Percentiles rank a stretch among this genome's conserved stretches.
These are phyloP conservation scores for Solanum peruvianum DNA, from an alignment of 257 asterid genomes.

Conservation along the genomic window DNA sequence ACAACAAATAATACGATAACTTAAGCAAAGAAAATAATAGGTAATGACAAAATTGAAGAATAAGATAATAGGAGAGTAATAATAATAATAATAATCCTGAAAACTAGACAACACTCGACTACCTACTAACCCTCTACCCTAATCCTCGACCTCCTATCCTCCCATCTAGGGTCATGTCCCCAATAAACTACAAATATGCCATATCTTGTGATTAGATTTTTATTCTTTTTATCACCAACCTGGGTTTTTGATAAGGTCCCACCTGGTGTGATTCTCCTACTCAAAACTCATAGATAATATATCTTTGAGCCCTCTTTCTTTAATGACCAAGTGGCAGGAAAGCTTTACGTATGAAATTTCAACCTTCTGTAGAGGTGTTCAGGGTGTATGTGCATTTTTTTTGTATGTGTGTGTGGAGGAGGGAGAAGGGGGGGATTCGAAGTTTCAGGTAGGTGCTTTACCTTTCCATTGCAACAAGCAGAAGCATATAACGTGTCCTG, in stretches of 20 bases:
- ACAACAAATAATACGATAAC: background rate
- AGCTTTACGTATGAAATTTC: background rate
- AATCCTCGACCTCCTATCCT: background rate
- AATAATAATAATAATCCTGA: background rate
- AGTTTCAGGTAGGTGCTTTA: constrained; percentile 11
- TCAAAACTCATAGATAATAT: background rate
- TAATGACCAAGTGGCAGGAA: background rate
- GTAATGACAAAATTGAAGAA: background rate
- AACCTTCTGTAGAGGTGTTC: background rate
- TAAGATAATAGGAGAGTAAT: background rate
- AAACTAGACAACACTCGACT: background rate
- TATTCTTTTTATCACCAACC: background rate
- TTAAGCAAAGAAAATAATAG: background rate
- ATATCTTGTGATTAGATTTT: background rate
- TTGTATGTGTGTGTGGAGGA: background rate
- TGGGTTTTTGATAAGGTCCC: background rate
- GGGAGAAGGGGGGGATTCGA: background rate
- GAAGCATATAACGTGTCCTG: constrained; percentile 15
- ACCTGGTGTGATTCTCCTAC: background rate
- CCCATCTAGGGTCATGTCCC: background rate
- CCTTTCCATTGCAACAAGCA: constrained; percentile 41
- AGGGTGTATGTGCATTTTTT: background rate
- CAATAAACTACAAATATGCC: background rate
- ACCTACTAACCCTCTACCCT: background rate
- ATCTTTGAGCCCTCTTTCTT: background rate